A percentile compares a stretch with the other conserved stretches of the same genome.
Conservation (phyloP, 352 stramenopile genomes). For the Globisporangium carolinianum region DNA sequence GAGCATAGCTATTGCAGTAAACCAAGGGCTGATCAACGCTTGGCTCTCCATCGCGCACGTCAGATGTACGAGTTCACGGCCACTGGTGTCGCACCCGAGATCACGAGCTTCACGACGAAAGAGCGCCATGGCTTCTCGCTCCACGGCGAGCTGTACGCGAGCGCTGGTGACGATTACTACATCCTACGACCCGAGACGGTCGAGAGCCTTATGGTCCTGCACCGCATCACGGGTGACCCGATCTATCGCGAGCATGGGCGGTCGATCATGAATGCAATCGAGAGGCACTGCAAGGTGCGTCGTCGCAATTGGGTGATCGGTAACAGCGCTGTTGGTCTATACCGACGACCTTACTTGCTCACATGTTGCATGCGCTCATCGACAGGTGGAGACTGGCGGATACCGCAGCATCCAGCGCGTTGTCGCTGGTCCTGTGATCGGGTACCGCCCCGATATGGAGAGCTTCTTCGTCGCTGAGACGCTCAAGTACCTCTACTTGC, state of each 20-base stretch:
- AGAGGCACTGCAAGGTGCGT: slow-evolving; percentile 55
- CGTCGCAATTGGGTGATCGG: no score
- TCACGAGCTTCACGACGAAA: slow-evolving; percentile 45
- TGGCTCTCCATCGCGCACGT: not conserved
- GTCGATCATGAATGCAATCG: slow-evolving; percentile 71
- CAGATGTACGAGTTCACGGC: slow-evolving; percentile 65
- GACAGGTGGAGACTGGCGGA: slow-evolving; percentile 36
- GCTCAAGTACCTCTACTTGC: slow-evolving; percentile 90
- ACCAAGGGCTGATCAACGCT: not conserved
- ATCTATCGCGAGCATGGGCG: slow-evolving; percentile 77
- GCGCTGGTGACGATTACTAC: slow-evolving; percentile 41
- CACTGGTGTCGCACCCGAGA: slow-evolving; percentile 69
- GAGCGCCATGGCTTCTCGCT: slow-evolving; percentile 4
- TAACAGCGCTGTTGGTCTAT: no score
- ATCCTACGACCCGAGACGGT: slow-evolving; percentile 82
- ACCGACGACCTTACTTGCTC: no score
- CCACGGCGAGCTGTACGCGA: slow-evolving; percentile 15
- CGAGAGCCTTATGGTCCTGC: slow-evolving; percentile 87
- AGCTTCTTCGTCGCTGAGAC: slow-evolving; percentile 91
- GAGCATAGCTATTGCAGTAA: not conserved
- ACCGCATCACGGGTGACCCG: slow-evolving; percentile 77
- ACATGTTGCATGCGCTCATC: no score
- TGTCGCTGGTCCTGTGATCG: slow-evolving; percentile 17
- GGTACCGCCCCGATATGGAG: slow-evolving; percentile 53
- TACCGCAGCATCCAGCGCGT: slow-evolving; percentile 69